Base-by-base conservation (phyloP, 2,329 filamentous ascomycete species). In the Diplodia corticola region DNA sequence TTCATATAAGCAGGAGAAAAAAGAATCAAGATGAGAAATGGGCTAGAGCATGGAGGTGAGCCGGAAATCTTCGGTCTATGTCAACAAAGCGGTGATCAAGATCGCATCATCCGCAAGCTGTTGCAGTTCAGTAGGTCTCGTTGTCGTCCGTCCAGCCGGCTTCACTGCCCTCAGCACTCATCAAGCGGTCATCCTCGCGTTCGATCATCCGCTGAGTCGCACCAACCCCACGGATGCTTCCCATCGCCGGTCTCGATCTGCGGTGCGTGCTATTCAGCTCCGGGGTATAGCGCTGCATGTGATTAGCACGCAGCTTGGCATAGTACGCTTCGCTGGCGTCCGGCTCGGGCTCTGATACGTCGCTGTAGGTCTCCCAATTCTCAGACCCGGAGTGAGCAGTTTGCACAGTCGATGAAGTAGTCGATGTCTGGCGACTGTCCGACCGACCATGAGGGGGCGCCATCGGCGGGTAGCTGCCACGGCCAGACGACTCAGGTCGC, bases 281-380 rank as follows among this genome's bases (percentile, higher is more conserved):
- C 7, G 51, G 51, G 17, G 53, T 64, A 17, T 64, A 40, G 20
- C 67, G 59, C 17, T 65, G 28, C 24, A 77, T 67, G 51, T 55
- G 50, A 20, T 68, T 89, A 86, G 64, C 81, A 66, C 89, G 86
- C 55, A 93, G 80, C 77, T 91, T 92, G 69, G 91, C 90, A 73
- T 92, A 92, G 77, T 96, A 96, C 10, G 87, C 84, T 68, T 95
- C 91, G 4, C 88, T 89, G 0, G 86, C 86, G 75, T 97, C 93
- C 26, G 71, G 73, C 69, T 79, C 78, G 17, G 51, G 44, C 37
- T 54, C 65, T 2, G 57, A 66, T 89, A 68, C 88, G 76, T 96
- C 92, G 71, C 95, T 93, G 73, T 95, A 98, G 10, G 93, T 97
- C 79, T 98, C 94, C 94, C 94, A 98, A 77, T 98, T 98, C 79